These are phyloP conservation scores for Tremellales sp. DNA, from an alignment of 1,284 basidiomycete species.

Conservation along the genomic window DNA sequence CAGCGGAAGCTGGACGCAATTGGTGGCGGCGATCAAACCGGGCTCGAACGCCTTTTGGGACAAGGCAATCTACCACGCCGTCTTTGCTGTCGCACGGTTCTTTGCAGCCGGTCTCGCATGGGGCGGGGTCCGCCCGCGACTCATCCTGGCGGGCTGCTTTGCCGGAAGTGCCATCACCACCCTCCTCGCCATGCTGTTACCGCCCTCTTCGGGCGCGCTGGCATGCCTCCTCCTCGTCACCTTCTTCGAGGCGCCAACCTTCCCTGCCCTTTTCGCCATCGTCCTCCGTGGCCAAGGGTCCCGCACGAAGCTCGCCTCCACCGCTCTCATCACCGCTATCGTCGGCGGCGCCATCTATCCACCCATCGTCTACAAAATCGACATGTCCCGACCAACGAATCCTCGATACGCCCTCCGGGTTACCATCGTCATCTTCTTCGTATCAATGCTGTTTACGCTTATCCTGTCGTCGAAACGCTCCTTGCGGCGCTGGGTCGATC, in stretches of 20 bases:
- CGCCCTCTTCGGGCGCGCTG: conserved; percentile 22
- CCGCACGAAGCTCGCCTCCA: conserved; percentile 36
- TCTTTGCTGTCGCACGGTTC: conserved; percentile 39
- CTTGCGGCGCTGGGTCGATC: conserved; percentile 34
- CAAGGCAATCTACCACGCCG: conserved; percentile 28
- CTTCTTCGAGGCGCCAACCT: conserved; percentile 45
- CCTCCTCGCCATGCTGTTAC: conserved; percentile 29
- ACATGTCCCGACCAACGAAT: conserved; percentile 5
- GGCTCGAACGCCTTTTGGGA: conserved; percentile 27
- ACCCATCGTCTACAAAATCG: conserved; percentile 28
- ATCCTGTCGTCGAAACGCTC: conserved; percentile 13
- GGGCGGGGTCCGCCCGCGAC: conserved; percentile 37
- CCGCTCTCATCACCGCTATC: conserved; percentile 31
- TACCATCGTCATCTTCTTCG: conserved; percentile 18
- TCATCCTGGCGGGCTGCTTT: conserved; percentile 33
- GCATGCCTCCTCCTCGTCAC: conserved; percentile 31
- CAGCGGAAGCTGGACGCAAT: conserved; percentile 30
- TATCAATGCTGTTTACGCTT: conserved; percentile 23
- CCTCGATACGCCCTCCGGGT: conserved; percentile 20
- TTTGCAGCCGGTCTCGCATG: conserved; percentile 34
- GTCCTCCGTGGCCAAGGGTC: conserved; percentile 38
- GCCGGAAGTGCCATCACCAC: conserved; percentile 34
- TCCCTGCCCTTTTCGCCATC: conserved; percentile 45
- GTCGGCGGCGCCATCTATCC: conserved; percentile 34
- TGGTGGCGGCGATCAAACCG: conserved; percentile 21